Conservation (phyloP, 495 filamentous ascomycete genomes). For the Penicillium ochrochloron region DNA sequence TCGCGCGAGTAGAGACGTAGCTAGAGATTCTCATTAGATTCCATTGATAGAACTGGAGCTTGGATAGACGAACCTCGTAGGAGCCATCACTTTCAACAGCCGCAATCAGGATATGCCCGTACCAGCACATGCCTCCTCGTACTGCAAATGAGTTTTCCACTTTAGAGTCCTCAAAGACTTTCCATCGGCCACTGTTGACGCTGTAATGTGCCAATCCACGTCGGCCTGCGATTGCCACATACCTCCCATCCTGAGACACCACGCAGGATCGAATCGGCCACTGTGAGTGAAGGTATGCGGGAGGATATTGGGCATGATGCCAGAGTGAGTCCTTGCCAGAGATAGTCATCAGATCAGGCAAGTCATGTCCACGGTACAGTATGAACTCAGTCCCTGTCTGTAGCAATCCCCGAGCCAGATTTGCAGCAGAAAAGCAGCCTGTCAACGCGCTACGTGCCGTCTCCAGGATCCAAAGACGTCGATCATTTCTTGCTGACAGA, state of each 20-base stretch:
- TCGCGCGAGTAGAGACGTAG: slow-evolving; percentile 92
- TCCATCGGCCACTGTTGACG: slow-evolving; percentile 92
- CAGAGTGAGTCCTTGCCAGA: slow-evolving; percentile 91
- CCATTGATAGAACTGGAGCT: neutral
- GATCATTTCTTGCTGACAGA: slow-evolving; percentile 67
- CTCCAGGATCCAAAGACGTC: slow-evolving; percentile 84
- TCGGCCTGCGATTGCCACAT: slow-evolving; percentile 91
- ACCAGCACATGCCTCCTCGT: slow-evolving; percentile 97
- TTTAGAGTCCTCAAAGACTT: slow-evolving; percentile 80
- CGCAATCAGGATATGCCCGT: slow-evolving; percentile 91
- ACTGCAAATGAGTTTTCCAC: slow-evolving; percentile 90
- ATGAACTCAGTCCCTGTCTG: slow-evolving; percentile 84
- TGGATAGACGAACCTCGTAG: slow-evolving; percentile 64
- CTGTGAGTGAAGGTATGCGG: slow-evolving; percentile 82
- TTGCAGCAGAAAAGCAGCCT: slow-evolving; percentile 87
- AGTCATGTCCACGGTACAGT: slow-evolving; percentile 90
- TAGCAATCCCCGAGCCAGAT: slow-evolving; percentile 85
- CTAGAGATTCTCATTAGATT: slow-evolving; percentile 38
- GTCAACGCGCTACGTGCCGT: slow-evolving; percentile 90
- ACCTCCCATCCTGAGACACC: slow-evolving; percentile 89
- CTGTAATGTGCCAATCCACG: slow-evolving; percentile 96
- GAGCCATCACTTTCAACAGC: slow-evolving; percentile 85
- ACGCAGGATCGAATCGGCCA: slow-evolving; percentile 89
- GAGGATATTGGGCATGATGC: slow-evolving; percentile 88
- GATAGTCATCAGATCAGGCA: slow-evolving; percentile 86